Conservation (phyloP, 2,329 filamentous ascomycete genomes). For the Phyllosticta capitalensis region DNA sequence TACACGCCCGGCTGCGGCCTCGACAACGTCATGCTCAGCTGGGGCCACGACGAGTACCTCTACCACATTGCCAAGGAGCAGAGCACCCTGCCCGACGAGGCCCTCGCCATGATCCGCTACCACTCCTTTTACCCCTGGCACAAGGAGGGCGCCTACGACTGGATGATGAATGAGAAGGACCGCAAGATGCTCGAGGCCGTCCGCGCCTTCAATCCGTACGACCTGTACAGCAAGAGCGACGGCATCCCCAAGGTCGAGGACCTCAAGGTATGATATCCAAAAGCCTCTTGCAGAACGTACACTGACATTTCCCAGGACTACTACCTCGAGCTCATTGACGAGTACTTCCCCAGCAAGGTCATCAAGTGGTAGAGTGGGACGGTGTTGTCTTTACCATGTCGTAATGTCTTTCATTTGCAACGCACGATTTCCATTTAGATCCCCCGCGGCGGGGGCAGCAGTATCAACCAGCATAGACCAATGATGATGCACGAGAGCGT, state of each 20-base stretch:
- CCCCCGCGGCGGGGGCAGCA: not conserved
- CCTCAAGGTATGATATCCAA: conserved; percentile 51
- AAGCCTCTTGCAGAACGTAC: not conserved
- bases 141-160: conserved; percentile 64
- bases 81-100: conserved; percentile 67
- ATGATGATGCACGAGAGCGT: not conserved
- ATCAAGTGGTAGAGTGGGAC: conserved; percentile 50
- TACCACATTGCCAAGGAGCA: conserved; percentile 83
- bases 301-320: conserved; percentile 44
- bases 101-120: conserved; percentile 85
- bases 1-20: conserved; percentile 71
- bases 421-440: not conserved
- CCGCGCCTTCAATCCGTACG: conserved; percentile 81
- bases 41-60: conserved; percentile 83
- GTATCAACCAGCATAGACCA: not conserved
- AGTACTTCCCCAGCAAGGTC: conserved; percentile 60
- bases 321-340: conserved; percentile 64
- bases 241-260: conserved; percentile 65
- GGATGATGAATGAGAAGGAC: conserved; percentile 79
- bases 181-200: conserved; percentile 71
- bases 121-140: conserved; percentile 95
- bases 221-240: conserved; percentile 86
- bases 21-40: conserved; percentile 80
- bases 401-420: not conserved
- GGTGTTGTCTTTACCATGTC: not conserved